phyloP scores from a whole-genome alignment of 169 alveolate species.

The Theileria annulata region DNA sequence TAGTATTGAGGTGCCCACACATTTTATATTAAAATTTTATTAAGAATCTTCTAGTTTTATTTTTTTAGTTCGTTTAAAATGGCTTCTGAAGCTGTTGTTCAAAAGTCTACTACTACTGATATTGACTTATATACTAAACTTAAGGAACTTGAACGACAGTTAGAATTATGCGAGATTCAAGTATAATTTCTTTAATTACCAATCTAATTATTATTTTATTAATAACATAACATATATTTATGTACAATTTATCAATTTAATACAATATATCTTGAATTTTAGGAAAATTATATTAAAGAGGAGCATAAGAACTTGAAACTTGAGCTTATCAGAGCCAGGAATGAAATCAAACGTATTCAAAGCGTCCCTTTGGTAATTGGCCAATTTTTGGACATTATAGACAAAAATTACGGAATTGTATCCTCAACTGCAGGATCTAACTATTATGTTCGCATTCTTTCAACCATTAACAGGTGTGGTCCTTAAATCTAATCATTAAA shows the following conservation, averaged over 20 bases:
- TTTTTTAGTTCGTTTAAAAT: neutral
- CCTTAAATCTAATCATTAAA: too few species aligned
- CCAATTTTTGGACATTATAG: slow-evolving; percentile 96
- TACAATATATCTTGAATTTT: neutral
- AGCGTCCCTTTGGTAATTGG: slow-evolving; percentile 98
- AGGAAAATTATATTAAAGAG: slow-evolving; percentile 95
- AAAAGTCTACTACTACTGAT: neutral
- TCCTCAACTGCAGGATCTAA: slow-evolving; percentile 95
- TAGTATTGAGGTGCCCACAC: neutral
- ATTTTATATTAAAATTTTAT: too few species aligned
- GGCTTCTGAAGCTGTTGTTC: neutral
- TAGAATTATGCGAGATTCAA: slow-evolving; percentile 82
- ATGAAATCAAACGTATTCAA: slow-evolving; percentile 96
- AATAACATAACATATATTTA: neutral
- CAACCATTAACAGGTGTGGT: slow-evolving; percentile 91
- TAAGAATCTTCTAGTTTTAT: neutral
- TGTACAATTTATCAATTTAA: neutral
- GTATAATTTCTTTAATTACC: slow-evolving; percentile 11
- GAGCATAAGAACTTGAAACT: slow-evolving; percentile 96
- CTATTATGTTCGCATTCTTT: slow-evolving; percentile 95
- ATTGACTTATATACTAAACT: slow-evolving; percentile 74
- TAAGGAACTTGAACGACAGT: slow-evolving; percentile 85
- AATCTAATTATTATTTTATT: neutral
- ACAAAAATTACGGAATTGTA: slow-evolving; percentile 95
- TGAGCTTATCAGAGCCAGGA: slow-evolving; percentile 94